Base-by-base conservation (phyloP, 1,284 basidiomycete genomes). In the Vanrija sp. region DNA sequence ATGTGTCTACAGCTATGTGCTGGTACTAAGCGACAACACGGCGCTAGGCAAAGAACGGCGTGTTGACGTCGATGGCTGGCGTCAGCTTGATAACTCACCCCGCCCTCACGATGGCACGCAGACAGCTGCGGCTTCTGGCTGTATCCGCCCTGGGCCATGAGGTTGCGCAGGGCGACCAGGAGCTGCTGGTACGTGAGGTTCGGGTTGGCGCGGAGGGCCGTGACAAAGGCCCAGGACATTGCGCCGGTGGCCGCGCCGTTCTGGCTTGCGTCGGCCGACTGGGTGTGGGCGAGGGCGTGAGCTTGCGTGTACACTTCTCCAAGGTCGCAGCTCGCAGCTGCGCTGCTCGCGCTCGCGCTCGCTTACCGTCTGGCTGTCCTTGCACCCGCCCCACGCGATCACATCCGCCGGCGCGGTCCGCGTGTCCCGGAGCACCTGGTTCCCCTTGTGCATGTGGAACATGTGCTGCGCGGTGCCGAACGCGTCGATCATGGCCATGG, bases 301-400 rank as follows among this genome's bases (percentile, higher is more conserved):
- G 19, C 20, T n/a, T 14, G 2, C 7, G 25, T 52, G 37, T 49
- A 25, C 27, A 10, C 5, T 31, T 4, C 16, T 20, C 4, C 55
- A 43, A 25, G 20, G 6, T 39, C 37, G 4, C 37, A 5, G 37
- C 19, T 19, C 37, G 16, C 37, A 39, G 19, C 16, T 19, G 16
- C 16, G n/a, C 7, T 9, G 27, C 27, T 36, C 24, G 7, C 25
- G 1, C 3, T 9, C 9, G 24, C 24, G 24, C 24, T 5, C 6
- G 59, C 66, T 47, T 65, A 88, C 90, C 10, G 93, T 97, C 75
- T 96, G 92, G 15, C 84, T 83, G 69, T 97, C 93, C 68, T 91
- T 93, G 77, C 93, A 96, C 6, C 92, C 94, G 64, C 87, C 88
- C 83, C 85, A 93, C 47, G 61, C 62, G 49, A 77, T 69, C n/a